Base-by-base conservation (phyloP, 768 basidiomycete species). In the Boletus bicolor region DNA sequence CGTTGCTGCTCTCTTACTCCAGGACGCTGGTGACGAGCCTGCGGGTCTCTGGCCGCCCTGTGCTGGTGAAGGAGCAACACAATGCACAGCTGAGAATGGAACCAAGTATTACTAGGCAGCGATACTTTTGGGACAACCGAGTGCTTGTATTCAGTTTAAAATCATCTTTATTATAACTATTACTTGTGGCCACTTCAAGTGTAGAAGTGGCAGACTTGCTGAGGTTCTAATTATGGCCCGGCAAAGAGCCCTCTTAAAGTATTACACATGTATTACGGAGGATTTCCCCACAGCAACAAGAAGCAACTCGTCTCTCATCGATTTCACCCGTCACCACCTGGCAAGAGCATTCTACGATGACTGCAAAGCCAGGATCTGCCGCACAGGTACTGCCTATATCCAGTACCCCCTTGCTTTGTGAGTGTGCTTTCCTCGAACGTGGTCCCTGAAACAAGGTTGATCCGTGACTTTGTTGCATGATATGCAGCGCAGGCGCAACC, bases 1-100 rank as follows among this genome's bases (percentile, higher is more conserved):
- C 3, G 85, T 87, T 37, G 80, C 80, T 21, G 87, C 85, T 21
- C 68, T 89, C 4, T 68, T 89, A 38, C 66, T 89, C 56, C 79
- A 76, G 48, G 87, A 89, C 59, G 82, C 80, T 10, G 86, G 87
- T 7, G 76, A 87, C 50, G 87, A 88, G 67, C 86, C 87, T n/a
- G 71, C 59, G 36, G 84, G 79, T 11, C 74, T 79, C 2, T 70
- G 70, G 56, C 86, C 85, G 0, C 76, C 75, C 17, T 88, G 87
- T 63, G 78, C 78, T 57, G 70, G 70, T 44, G 45, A 60, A 35
- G 75, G 74, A 28, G 66, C 65, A 54, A 72, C 76, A 24, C 81
- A 82, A 72, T 88, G 86, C 66, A 84, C 74, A 37, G 77, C 76
- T 53, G 66, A 83, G 73, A 80, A 88, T 61, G 86, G 86, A 5